Evolutionary conservation across 495 filamentous ascomycete genomes (phyloP), one percentile per base, ranked within the genome.

Genomic region (Penicillium crystallinum): DNA sequence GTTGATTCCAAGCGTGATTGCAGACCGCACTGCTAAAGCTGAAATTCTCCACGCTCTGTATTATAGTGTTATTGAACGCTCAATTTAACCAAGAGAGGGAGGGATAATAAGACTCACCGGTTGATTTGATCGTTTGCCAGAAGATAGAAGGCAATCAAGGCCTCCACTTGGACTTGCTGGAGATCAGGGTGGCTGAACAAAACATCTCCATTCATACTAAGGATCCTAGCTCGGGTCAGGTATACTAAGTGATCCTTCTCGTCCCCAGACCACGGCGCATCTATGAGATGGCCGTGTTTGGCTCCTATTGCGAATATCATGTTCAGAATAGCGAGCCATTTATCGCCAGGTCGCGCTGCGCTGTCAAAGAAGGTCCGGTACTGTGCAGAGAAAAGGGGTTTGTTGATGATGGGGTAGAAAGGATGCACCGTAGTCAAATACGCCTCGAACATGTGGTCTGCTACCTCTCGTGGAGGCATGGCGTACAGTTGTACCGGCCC

Each of bases 291-390:
- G 17, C 76, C 74, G 63, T 84, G 80, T 47, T 77, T 77, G 10
- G 82, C 74, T 6, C 74, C 73, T 47, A 87, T 85, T 17, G 85
- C 84, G 53, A 88, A 85, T 15, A 87, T 78, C 47, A 86, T 64
- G 57, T 88, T 88, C 25, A 86, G 52, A 29, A 81, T 83, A 0
- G 82, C 80, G 33, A 84, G 68, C 81, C 81, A 86, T 33, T 79
- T 78, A 30, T 71, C 67, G 8, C 74, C 73, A 4, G 75, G 71
- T n/a, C 61, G 67, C 6, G 68, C 68, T 11, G 62, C 49, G 23
- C 65, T 74, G 23, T 73, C 64, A 29, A 68, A 77, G 45, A 74
- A 77, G 9, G 63, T 68, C 46, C 57, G 70, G 38, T 77, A 80
- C 37, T 80, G 76, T 7, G 67, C 62, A 5, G 55, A 42, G 53